These are phyloP conservation scores for Kazachstania taianensis DNA, from an alignment of 805 yeast species.

Conservation along the genomic window DNA sequence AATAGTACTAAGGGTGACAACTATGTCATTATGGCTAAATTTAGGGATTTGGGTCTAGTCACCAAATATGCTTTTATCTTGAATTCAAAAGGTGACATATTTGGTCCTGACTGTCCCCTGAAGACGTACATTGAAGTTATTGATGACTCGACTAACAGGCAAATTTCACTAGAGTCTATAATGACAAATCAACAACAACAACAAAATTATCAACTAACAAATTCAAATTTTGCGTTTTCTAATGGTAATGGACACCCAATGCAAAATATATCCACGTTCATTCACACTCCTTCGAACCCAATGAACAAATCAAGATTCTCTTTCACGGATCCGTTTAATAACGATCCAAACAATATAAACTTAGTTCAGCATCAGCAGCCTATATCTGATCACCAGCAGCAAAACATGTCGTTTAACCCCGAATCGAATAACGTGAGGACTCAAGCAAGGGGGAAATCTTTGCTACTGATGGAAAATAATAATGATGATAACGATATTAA, in stretches of 20 bases:
- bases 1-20: background rate
- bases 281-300: no score
- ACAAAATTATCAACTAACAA: conserved; percentile 7
- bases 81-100: conserved; percentile 32
- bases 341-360: conserved; percentile 8
- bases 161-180: conserved; percentile 11
- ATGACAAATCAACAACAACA: conserved; percentile 9
- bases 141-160: conserved; percentile 21
- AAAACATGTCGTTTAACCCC: conserved; percentile 4
- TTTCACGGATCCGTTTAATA: conserved; percentile 48
- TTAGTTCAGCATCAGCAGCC: conserved; percentile 1
- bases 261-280: no score
- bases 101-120: conserved; percentile 37
- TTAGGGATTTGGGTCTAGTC: conserved; percentile 35
- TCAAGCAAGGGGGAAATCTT: conserved; percentile 28
- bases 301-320: conserved; percentile 41
- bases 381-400: conserved; percentile 7
- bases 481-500: conserved; percentile 17
- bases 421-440: background rate
- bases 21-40: conserved; percentile 31
- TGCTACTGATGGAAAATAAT: conserved; percentile 32
- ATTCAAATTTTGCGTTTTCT: background rate
- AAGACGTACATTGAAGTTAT: conserved; percentile 31
- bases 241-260: no score
- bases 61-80: conserved; percentile 31